These are phyloP conservation scores for Aureobasidium sp. DNA, from an alignment of 2,329 filamentous ascomycete species.

Conservation along the genomic window DNA sequence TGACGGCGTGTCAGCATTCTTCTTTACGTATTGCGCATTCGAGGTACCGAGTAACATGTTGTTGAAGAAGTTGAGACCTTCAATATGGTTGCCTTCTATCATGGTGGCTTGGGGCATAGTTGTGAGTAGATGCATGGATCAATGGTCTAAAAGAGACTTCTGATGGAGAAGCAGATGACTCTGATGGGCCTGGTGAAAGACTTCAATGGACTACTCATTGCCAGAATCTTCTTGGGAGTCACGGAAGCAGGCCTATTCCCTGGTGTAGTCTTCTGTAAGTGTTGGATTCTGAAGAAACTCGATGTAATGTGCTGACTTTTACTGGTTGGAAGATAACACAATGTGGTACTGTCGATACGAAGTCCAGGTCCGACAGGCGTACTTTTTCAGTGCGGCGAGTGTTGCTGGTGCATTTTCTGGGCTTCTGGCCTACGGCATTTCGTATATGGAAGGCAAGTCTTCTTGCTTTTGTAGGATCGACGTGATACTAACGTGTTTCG, in stretches of 20 bases:
- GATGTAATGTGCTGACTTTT: not conserved
- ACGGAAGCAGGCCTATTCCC: slow-evolving; percentile 45
- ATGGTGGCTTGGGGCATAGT: slow-evolving; percentile 26
- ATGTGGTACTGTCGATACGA: slow-evolving; percentile 25
- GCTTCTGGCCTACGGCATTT: slow-evolving; percentile 41
- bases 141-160: not conserved
- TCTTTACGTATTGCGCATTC: slow-evolving; percentile 34
- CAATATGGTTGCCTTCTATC: slow-evolving; percentile 25
- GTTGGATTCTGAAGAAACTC: not conserved
- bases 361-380: slow-evolving; percentile 38
- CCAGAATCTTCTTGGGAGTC: slow-evolving; percentile 33
- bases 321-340: not conserved
- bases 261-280: slow-evolving; percentile 20
- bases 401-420: slow-evolving; percentile 48
- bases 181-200: slow-evolving; percentile 26
- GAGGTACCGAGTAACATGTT: slow-evolving; percentile 37
- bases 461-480: not conserved
- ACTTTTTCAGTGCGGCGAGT: slow-evolving; percentile 43
- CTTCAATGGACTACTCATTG: slow-evolving; percentile 24
- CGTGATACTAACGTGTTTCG: not conserved
- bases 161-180: slow-evolving; percentile 26
- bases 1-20: slow-evolving; percentile 27
- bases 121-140: not conserved
- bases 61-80: slow-evolving; percentile 31
- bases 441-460: slow-evolving; percentile 29